A percentile compares a stretch with the other conserved stretches of the same genome.
Conservation (phyloP, 2,329 filamentous ascomycete genomes). For the Talaromyces sp. region DNA sequence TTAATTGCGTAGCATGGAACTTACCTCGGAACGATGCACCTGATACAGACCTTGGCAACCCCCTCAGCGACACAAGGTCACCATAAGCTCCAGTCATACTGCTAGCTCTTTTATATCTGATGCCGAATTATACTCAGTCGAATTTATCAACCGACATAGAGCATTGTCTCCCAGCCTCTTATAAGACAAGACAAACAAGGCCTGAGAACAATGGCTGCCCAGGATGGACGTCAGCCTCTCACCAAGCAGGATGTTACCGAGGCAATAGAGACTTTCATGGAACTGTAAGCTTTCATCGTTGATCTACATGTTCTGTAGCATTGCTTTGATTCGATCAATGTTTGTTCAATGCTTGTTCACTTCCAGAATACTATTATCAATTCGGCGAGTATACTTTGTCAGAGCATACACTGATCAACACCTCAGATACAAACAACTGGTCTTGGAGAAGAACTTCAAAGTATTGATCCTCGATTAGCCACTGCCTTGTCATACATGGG, state of each 20-base stretch:
- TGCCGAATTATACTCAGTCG: neutral
- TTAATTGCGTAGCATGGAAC: neutral
- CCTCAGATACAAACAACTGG: constrained; percentile 13
- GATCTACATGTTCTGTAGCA: too few species aligned
- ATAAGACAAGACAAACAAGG: neutral
- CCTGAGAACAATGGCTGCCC: neutral
- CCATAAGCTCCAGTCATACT: neutral
- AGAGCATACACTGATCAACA: neutral
- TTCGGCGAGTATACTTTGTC: neutral
- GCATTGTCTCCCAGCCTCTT: neutral
- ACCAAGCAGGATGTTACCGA: constrained; percentile 15
- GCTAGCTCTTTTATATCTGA: neutral
- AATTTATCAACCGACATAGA: neutral
- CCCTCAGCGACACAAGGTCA: neutral
- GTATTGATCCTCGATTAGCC: neutral
- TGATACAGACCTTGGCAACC: neutral
- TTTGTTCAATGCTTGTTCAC: neutral
- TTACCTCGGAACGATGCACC: constrained; percentile 4
- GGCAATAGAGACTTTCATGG: constrained; percentile 13
- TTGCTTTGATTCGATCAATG: too few species aligned
- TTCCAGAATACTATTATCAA: neutral
- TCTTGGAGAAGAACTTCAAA: constrained; percentile 12
- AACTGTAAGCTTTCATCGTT: constrained; percentile 6
- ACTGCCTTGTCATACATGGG: neutral
- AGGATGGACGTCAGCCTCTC: neutral